Conservation (phyloP, 2,329 filamentous ascomycete species). For the Pseudogymnoascus sp. region DNA sequence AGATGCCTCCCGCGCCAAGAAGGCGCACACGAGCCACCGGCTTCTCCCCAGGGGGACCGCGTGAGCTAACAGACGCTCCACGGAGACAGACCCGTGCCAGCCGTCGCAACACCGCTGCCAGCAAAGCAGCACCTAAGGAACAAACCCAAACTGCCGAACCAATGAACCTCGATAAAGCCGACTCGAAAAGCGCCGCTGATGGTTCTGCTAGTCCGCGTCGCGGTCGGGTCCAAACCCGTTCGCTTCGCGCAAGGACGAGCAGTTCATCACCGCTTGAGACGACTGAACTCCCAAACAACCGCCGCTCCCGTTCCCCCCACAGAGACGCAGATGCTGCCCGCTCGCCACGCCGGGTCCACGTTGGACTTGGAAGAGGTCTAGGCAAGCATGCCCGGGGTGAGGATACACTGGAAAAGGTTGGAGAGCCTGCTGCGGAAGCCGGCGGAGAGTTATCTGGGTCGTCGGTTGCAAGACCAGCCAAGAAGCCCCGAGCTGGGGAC, state of each 20-base stretch:
- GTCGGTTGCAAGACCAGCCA: slow-evolving; percentile 6
- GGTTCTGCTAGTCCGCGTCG: neutral
- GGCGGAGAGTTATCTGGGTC: neutral
- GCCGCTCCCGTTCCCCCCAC: neutral
- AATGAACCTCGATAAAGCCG: neutral
- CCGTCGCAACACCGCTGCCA: neutral
- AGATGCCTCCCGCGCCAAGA: neutral
- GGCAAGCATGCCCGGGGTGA: slow-evolving; percentile 2
- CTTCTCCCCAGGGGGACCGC: slow-evolving; percentile 4
- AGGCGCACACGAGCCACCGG: slow-evolving; percentile 9
- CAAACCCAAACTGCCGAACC: neutral
- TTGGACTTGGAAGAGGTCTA: neutral
- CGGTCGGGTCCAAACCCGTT: neutral
- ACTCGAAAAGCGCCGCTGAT: neutral
- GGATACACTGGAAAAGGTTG: neutral
- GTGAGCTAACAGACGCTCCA: slow-evolving; percentile 6
- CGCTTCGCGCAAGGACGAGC: neutral
- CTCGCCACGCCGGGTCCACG: neutral
- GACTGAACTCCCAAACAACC: neutral
- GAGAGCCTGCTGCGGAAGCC: neutral
- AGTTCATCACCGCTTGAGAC: neutral
- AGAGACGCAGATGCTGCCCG: slow-evolving; percentile 2
- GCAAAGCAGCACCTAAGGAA: neutral
- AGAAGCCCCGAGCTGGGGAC: slow-evolving; percentile 5
- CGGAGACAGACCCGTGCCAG: neutral